Conservation (phyloP, 1,139 yeast genomes). For the Schwanniomyces etchellsii region DNA sequence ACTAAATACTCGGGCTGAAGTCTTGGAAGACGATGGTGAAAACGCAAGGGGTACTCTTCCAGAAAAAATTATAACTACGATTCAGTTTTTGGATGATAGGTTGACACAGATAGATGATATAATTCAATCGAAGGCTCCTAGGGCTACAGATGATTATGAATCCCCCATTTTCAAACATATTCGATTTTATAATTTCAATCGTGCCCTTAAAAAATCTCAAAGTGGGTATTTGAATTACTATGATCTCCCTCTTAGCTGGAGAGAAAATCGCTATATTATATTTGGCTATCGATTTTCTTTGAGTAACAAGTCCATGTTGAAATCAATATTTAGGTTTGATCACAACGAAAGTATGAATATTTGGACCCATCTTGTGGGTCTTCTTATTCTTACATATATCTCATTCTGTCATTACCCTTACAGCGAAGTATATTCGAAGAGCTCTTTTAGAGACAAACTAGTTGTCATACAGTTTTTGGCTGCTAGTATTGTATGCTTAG, state of each 20-base stretch:
- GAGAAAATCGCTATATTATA: constrained; percentile 82
- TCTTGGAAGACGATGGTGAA: constrained; percentile 10
- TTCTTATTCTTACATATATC: constrained; percentile 51
- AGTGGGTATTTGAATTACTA: constrained; percentile 62
- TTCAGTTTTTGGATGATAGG: constrained; percentile 54
- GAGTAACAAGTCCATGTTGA: constrained; percentile 53
- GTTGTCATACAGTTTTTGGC: constrained; percentile 59
- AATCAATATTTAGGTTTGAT: constrained; percentile 47
- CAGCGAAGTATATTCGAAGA: constrained; percentile 35
- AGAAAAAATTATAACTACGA: constrained; percentile 44
- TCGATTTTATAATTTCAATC: constrained; percentile 54
- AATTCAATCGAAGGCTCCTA: constrained; percentile 33
- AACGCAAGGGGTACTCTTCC: constrained; percentile 30
- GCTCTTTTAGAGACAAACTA: constrained; percentile 41
- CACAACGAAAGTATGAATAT: constrained; percentile 93
- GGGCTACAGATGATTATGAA: constrained; percentile 24
- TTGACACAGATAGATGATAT: constrained; percentile 46
- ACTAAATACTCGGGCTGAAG: constrained; percentile 17
- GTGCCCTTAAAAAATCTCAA: constrained; percentile 53
- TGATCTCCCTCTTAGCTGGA: constrained; percentile 88
- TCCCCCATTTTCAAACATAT: constrained; percentile 32
- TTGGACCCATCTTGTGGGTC: constrained; percentile 86
- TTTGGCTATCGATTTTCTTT: constrained; percentile 81
- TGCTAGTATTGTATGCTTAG: constrained; percentile 72
- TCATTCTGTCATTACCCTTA: constrained; percentile 59